These are phyloP conservation scores for Rhizopogon hawkerae DNA, from an alignment of 1,284 basidiomycete species.

Conservation along the genomic window DNA sequence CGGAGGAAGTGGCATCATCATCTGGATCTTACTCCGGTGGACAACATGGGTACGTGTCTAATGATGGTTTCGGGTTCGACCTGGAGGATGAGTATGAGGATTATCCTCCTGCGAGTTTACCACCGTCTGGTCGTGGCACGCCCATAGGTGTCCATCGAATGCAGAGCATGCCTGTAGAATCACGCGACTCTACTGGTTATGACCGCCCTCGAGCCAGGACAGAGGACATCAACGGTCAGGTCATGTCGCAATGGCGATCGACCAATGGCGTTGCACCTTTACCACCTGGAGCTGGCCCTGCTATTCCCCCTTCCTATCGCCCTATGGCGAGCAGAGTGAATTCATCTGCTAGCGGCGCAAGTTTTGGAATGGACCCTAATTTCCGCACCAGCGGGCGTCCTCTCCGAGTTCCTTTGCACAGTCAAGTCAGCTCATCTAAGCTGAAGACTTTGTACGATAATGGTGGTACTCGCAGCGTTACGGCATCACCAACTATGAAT, in stretches of 20 bases:
- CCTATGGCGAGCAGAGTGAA: constrained; percentile 42
- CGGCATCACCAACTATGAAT: constrained; percentile 21
- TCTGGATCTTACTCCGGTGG: constrained; percentile 35
- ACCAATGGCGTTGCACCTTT: constrained; percentile 28
- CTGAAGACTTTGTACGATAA: constrained; percentile 47
- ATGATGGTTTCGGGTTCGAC: constrained; percentile 60
- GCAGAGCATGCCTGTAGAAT: constrained; percentile 50
- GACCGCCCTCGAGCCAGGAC: constrained; percentile 62
- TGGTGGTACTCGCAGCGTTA: constrained; percentile 20
- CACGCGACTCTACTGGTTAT: constrained; percentile 39
- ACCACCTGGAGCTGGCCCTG: constrained; percentile 17
- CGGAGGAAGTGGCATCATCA: constrained; percentile 31
- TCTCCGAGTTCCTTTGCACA: constrained; percentile 47
- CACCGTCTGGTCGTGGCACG: constrained; percentile 60
- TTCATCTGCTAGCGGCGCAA: constrained; percentile 30
- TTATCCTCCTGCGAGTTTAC: constrained; percentile 46
- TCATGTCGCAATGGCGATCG: constrained; percentile 58
- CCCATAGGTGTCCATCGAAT: constrained; percentile 49
- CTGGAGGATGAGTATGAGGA: constrained; percentile 69
- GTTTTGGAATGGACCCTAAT: constrained; percentile 43
- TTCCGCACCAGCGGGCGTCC: constrained; percentile 36
- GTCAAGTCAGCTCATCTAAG: constrained; percentile 64
- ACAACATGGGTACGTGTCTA: constrained; percentile 51
- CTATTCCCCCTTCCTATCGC: constrained; percentile 24
- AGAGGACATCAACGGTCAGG: constrained; percentile 59